These are phyloP conservation scores for Eimeria falciformis DNA, from an alignment of 169 alveolate species.

Conservation along the genomic window DNA sequence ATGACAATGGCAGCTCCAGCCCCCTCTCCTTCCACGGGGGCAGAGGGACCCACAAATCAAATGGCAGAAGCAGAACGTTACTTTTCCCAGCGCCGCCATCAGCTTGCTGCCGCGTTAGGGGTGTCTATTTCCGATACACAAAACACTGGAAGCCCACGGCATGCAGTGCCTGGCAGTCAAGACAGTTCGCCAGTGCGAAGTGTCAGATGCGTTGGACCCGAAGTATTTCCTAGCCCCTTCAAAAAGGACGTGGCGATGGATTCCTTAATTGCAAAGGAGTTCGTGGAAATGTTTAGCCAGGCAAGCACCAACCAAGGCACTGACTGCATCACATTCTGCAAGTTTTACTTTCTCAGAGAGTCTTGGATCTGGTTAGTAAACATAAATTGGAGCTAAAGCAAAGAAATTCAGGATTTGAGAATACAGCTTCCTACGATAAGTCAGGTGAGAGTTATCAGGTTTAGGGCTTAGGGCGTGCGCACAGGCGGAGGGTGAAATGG, in stretches of 20 bases:
- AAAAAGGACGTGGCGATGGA: constrained; percentile 23
- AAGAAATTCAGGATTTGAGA: too few relatives aligned
- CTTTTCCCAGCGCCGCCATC: constrained; percentile 39
- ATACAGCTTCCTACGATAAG: too few relatives aligned
- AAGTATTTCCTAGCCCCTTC: constrained; percentile 27
- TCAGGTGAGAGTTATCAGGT: too few relatives aligned
- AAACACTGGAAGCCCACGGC: too few relatives aligned
- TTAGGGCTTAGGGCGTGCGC: neutral
- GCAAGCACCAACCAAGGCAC: neutral
- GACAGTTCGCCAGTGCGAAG: too few relatives aligned
- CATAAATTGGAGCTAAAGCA: too few relatives aligned
- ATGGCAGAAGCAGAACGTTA: constrained; percentile 31
- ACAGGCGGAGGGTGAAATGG: constrained; percentile 61
- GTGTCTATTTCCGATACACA: neutral
- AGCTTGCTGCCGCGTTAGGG: constrained; percentile 6
- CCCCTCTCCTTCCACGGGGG: neutral
- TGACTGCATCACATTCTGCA: neutral
- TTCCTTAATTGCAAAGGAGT: constrained; percentile 17
- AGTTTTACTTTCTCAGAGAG: neutral
- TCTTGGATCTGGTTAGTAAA: too few relatives aligned
- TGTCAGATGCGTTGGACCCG: constrained; percentile 29
- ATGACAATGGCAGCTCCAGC: neutral
- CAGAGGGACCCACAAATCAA: neutral
- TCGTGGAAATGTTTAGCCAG: constrained; percentile 18
- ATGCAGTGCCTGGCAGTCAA: too few relatives aligned